Evolutionary conservation across 495 filamentous ascomycete species (phyloP), one percentile per base, ranked within the genome.

Genomic region (Neurospora hispaniola): DNA sequence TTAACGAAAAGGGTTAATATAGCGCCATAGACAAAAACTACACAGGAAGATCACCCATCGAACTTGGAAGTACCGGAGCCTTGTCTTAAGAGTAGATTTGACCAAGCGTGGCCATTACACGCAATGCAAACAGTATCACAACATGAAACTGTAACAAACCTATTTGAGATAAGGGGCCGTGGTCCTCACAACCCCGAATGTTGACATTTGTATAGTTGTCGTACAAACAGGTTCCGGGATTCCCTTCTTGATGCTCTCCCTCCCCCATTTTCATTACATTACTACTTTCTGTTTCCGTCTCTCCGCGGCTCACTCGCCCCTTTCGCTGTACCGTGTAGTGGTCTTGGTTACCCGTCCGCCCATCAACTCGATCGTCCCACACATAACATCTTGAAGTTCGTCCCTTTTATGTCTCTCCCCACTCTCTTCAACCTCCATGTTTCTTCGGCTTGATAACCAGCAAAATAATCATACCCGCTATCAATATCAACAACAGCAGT

Each of bases 401-500:
- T 66, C 12, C 27, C 27, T 18, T 7, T 59, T 3, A 20, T 31
- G 11, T 27, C 23, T 27, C 23, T 59, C 2, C 20, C 20, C n/a
- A 9, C 39, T 39, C 20, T 18, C 27, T 18, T 66, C 54, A 66
- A 5, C 54, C 54, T 1, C 27, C 27, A 35, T 82, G 80, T 68
- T 83, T 85, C 76, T 91, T 94, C 4, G 96, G 92, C 80, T 99
- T 99, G 70, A 97, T 83, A 6, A 91, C 81, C 2, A 99, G 82
- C 27, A 99, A 79, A 74, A 99, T 97, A 69, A 99, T 89, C 85
- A 97, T 85, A 35, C 91, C 96, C 11, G 91, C 87, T 44, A 98
- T 90, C 20, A 98, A 78, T 6, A 99, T 82, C 7, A 96, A 77
- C n/a, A 99, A 81, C 14, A 99, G 83, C 31, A 99, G 86, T 44